phyloP scores from a whole-genome alignment of 2,329 filamentous ascomycete genomes.

The Myriosclerotinia duriaeana region DNA sequence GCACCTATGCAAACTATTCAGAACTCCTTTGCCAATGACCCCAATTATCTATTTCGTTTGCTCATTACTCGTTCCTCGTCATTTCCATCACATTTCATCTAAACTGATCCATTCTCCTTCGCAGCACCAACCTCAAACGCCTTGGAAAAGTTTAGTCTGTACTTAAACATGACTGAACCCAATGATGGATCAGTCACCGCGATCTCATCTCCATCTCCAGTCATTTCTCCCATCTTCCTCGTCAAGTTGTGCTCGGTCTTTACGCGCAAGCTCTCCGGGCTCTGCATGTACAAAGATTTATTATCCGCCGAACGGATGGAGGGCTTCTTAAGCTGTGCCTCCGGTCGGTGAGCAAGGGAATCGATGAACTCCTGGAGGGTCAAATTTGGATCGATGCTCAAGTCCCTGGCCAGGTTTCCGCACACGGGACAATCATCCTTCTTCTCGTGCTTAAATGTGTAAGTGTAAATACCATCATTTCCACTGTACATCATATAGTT shows the following conservation, averaged over 20 bases:
- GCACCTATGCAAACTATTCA: conserved; percentile 14
- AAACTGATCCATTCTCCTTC: conserved; percentile 8
- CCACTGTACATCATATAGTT: conserved; percentile 99
- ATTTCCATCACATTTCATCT: not conserved
- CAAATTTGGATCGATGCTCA: conserved; percentile 66
- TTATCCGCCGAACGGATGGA: conserved; percentile 77
- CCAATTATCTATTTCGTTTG: conserved; percentile 5
- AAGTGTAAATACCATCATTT: conserved; percentile 93
- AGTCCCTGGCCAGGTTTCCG: conserved; percentile 74
- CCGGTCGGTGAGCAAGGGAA: conserved; percentile 75
- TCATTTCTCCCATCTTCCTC: conserved; percentile 73
- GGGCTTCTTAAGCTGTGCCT: conserved; percentile 91
- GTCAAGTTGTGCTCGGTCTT: conserved; percentile 79
- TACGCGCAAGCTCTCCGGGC: conserved; percentile 76
- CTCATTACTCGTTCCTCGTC: conserved; percentile 3
- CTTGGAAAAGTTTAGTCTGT: conserved; percentile 37
- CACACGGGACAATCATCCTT: conserved; percentile 96
- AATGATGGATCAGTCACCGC: conserved; percentile 93
- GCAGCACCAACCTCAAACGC: conserved; percentile 16
- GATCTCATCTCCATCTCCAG: conserved; percentile 81
- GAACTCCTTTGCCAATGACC: conserved; percentile 11
- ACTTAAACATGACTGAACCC: conserved; percentile 46
- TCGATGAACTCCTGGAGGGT: conserved; percentile 86
- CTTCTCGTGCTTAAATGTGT: conserved; percentile 92
- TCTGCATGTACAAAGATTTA: conserved; percentile 88